Conservation (phyloP, 2,329 filamentous ascomycete species). For the Apiospora koreana region DNA sequence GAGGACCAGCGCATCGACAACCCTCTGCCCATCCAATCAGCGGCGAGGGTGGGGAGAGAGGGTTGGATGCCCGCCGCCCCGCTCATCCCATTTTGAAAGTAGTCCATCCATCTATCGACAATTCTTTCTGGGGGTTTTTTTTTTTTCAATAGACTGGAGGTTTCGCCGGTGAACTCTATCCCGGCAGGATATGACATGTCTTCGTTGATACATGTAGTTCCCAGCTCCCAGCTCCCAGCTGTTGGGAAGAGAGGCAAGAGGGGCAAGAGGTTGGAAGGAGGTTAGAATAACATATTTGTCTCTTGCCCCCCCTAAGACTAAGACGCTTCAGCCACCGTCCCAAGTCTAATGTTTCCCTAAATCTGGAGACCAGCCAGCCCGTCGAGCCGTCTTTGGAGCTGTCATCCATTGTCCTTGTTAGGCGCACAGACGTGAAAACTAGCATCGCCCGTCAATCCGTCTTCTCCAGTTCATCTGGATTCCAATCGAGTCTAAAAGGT, state of each 20-base stretch:
- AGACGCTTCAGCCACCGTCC: conserved; percentile 2
- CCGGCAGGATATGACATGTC: neutral
- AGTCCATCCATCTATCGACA: neutral
- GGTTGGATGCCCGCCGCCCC: neutral
- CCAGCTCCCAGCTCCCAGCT: too few relatives aligned
- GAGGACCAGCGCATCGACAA: neutral
- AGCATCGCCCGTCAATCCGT: neutral
- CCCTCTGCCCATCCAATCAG: neutral
- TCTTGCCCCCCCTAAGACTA: neutral
- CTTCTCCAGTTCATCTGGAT: neutral
- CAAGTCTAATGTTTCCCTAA: neutral
- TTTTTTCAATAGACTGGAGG: neutral
- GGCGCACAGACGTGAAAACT: neutral
- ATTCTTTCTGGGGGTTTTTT: neutral
- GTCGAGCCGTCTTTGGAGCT: neutral
- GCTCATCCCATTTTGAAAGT: neutral
- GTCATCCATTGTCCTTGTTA: neutral
- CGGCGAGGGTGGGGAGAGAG: neutral
- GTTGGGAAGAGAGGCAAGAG: neutral
- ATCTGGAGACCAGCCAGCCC: neutral
- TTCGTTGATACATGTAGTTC: too few relatives aligned
- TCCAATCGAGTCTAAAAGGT: neutral
- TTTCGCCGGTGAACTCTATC: neutral
- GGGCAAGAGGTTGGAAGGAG: neutral
- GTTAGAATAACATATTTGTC: conserved; percentile 2